Base-by-base conservation (phyloP, 2,329 filamentous ascomycete species). In the Cladosporium halotolerans region DNA sequence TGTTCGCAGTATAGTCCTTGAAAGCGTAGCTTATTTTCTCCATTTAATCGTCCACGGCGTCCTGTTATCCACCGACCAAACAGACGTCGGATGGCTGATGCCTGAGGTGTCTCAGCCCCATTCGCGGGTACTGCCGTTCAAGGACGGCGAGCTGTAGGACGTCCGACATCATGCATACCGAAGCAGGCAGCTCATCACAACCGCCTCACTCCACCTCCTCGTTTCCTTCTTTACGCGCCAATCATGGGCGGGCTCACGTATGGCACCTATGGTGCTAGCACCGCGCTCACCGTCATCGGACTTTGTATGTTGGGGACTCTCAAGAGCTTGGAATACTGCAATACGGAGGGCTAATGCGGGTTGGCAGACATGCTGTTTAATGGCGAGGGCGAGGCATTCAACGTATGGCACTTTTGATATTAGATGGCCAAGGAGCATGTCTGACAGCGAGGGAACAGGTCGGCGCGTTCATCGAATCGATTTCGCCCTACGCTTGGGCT, bases 401-500 rank as follows among this genome's bases (percentile, higher is more conserved):
- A 99, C 76, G 89, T 90, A 81, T 58, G 82, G n/a, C 4, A 14
- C 10, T 39, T 7, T 28, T 28, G 23, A 7, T 28, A 7, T 28
- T 28, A 7, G 23, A 28, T 28, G 23, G 7, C 4, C 3, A 28
- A 28, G 16, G 23, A 34, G 18, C 16, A 14, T 6, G 9, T 54
- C 39, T 54, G 40, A 51, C 48, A 38, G 9, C n/a, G 16, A 6
- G 31, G 14, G 4, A 32, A 60, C 70, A 90, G 86, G 81, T 97
- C 72, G 95, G 95, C 72, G 85, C 85, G 70, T 97, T 97, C 71
- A 84, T 99, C 72, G 90, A 96, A 75, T 85, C 86, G 58, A 83
- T 97, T 64, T 97, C 93, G 54, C 95, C 93, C 18, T 95, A 92
- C 69, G 88, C 87, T 45, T 99, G 91, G 90, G 93, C 92, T 57